Evolutionary conservation across 768 basidiomycete genomes (phyloP).

Genomic region (Lepiota venenata): DNA sequence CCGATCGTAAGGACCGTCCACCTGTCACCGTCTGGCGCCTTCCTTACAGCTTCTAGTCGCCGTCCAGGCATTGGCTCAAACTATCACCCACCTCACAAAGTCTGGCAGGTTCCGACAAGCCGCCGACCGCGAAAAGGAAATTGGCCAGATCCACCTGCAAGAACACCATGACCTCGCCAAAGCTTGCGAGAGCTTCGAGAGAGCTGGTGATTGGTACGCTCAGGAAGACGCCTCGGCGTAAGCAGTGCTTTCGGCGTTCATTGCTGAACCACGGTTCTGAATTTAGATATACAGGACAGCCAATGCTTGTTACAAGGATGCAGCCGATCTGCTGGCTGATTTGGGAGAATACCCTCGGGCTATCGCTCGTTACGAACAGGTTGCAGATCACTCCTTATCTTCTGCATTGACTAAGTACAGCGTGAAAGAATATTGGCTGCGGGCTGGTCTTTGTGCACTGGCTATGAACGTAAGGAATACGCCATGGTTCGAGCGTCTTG

Average conservation of each 20-base stretch:
- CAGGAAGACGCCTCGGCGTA: constrained; percentile 97
- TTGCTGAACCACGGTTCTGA: neutral
- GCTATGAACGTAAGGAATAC: constrained; percentile 69
- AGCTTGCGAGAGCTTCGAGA: constrained; percentile 88
- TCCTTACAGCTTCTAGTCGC: constrained; percentile 58
- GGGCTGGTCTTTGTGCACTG: constrained; percentile 81
- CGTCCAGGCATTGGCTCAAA: constrained; percentile 79
- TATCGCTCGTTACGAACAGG: constrained; percentile 85
- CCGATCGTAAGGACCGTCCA: constrained; percentile 60
- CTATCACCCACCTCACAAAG: constrained; percentile 78
- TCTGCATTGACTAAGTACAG: constrained; percentile 95
- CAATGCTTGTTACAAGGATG: constrained; percentile 93
- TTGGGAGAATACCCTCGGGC: constrained; percentile 83
- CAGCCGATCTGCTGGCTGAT: constrained; percentile 92
- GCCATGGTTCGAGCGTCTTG: neutral
- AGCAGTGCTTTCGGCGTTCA: constrained; percentile 26
- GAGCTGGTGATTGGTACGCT: constrained; percentile 96
- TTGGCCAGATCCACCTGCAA: constrained; percentile 89
- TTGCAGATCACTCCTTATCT: constrained; percentile 77
- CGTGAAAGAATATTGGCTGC: constrained; percentile 97
- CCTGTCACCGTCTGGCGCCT: constrained; percentile 3
- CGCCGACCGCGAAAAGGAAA: constrained; percentile 97
- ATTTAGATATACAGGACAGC: constrained; percentile 63
- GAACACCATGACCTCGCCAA: constrained; percentile 75
- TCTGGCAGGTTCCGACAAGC: constrained; percentile 94